A percentile compares a stretch with the other conserved stretches of the same genome.
Conservation (phyloP, 768 basidiomycete species). For the Boletus patriciae region DNA sequence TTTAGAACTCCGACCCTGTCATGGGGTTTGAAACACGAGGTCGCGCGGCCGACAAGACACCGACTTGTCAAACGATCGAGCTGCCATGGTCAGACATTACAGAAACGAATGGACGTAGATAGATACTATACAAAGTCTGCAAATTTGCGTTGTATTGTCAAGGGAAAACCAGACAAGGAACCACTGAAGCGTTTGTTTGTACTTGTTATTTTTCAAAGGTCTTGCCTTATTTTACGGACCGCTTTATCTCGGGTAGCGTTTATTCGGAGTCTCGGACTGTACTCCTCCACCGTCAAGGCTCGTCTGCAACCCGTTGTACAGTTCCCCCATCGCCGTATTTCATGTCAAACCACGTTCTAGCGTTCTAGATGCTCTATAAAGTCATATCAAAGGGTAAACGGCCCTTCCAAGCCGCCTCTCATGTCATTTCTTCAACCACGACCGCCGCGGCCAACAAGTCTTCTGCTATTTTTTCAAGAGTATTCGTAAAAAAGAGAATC, state of each 20-base stretch:
- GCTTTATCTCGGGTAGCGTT: slow-evolving; percentile 6
- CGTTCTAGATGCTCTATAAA: slow-evolving; percentile 31
- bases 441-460: slow-evolving; percentile 32
- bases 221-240: slow-evolving; percentile 13
- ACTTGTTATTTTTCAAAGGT: slow-evolving; percentile 24
- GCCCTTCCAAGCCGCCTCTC: slow-evolving; percentile 57
- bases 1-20: slow-evolving; percentile 8
- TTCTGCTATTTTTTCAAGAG: slow-evolving; percentile 32
- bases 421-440: slow-evolving; percentile 30
- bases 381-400: slow-evolving; percentile 45
- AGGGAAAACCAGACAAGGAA: background rate
- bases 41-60: background rate
- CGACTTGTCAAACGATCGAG: background rate
- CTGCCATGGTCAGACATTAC: too few species aligned
- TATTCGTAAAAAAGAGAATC: slow-evolving; percentile 34
- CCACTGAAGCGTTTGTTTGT: slow-evolving; percentile 22
- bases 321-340: slow-evolving; percentile 10
- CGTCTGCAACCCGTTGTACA: slow-evolving; percentile 6
- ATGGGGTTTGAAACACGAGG: background rate
- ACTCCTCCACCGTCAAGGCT: slow-evolving; percentile 1
- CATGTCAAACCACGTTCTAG: slow-evolving; percentile 17
- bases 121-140: background rate
- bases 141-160: too few species aligned
- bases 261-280: slow-evolving; percentile 9
- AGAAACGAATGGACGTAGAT: too few species aligned